Conservation (phyloP, 148 eudicot species). For the Silene uniflora region DNA sequence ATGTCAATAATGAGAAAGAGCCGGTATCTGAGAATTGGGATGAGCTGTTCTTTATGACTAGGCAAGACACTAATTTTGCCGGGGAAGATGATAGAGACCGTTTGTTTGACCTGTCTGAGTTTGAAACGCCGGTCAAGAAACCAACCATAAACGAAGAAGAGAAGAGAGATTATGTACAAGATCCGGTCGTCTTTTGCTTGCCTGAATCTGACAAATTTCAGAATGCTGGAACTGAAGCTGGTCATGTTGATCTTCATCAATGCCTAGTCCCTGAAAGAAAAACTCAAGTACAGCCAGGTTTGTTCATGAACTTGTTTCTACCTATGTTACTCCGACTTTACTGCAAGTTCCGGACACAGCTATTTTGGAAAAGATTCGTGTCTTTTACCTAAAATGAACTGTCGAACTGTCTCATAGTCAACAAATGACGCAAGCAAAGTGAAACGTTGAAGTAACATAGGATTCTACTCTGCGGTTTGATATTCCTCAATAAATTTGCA, state of each 20-base stretch:
- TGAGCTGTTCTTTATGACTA: slow-evolving; percentile 35
- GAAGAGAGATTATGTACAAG: slow-evolving; percentile 20
- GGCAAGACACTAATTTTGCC: slow-evolving; percentile 25
- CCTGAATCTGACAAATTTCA: slow-evolving; percentile 12
- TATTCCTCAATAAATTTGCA: background rate
- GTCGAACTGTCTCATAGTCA: no score
- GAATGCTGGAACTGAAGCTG: slow-evolving; percentile 15
- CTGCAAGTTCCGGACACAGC: no score
- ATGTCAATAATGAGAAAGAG: slow-evolving; percentile 5
- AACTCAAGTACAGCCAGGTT: slow-evolving; percentile 20
- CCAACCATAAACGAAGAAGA: slow-evolving; percentile 17
- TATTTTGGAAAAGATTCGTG: no score
- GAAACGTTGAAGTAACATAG: background rate
- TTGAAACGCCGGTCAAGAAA: slow-evolving; percentile 37
- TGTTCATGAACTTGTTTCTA: slow-evolving; percentile 21
- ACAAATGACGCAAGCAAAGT: background rate
- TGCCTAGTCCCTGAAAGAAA: background rate
- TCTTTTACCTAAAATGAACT: no score
- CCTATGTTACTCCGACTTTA: background rate
- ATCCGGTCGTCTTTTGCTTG: slow-evolving; percentile 35
- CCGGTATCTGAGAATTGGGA: slow-evolving; percentile 16
- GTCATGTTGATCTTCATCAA: background rate
- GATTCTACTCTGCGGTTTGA: background rate
- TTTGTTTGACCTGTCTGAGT: slow-evolving; percentile 39
- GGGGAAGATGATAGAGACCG: slow-evolving; percentile 27